Evolutionary conservation across 129 eudicot genomes (phyloP).

Genomic region (Solidago caesia): DNA sequence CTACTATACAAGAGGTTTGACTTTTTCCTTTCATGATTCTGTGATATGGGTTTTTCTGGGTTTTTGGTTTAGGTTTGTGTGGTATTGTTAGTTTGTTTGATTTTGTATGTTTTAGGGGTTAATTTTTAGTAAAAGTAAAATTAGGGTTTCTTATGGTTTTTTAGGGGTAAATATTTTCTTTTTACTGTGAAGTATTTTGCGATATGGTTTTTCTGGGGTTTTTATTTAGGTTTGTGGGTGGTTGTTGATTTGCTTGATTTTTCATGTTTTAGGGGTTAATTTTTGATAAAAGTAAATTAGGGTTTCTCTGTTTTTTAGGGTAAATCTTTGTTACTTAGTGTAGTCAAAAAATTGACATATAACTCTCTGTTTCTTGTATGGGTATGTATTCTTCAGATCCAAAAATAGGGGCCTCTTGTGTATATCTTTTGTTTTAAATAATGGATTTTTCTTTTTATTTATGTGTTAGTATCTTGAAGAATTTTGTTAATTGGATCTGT

Average conservation of each 20-base stretch:
- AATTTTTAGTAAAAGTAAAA: slow-evolving; percentile 1
- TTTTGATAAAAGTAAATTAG: neutral
- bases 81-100: slow-evolving; percentile 6
- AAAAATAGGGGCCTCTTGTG: no score
- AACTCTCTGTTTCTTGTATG: no score
- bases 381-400: no score
- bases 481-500: slow-evolving; percentile 21
- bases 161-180: slow-evolving; percentile 9
- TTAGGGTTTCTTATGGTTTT: slow-evolving; percentile 29
- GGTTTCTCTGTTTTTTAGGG: slow-evolving; percentile 1
- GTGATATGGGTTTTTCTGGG: slow-evolving; percentile 20
- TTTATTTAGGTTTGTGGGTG: neutral
- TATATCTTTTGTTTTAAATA: neutral
- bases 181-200: neutral
- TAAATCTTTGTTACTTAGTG: no score
- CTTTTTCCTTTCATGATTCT: neutral
- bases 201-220: neutral
- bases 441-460: no score
- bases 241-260: no score
- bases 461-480: no score
- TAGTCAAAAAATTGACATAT: no score
- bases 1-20: slow-evolving; percentile 77
- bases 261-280: neutral
- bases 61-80: slow-evolving; percentile 9
- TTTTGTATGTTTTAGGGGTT: neutral